A percentile compares a stretch with the other conserved stretches of the same genome.
Conservation (phyloP, 1,284 basidiomycete species). For the Apiotrichum sp. region DNA sequence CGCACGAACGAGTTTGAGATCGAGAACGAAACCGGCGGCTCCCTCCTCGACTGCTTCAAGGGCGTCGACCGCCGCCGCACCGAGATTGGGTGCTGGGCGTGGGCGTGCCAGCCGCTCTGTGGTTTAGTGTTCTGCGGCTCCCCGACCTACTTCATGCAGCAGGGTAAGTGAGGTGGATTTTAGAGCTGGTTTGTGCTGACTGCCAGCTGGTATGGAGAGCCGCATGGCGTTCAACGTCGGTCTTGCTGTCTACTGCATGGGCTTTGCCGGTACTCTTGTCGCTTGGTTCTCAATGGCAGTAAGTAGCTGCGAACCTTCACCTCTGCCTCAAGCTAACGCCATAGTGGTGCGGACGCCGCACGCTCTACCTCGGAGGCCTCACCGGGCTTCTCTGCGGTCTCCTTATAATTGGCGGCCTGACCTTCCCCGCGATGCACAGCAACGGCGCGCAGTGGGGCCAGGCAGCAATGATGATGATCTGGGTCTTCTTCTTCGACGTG, state of each 20-base stretch:
- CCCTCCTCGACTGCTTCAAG: constrained; percentile 30
- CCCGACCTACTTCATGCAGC: no score
- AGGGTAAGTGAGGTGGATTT: no score
- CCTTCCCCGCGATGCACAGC: constrained; percentile 2
- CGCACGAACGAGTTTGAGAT: constrained; percentile 42
- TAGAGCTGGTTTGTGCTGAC: no score
- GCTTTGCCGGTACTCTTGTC: constrained; percentile 41
- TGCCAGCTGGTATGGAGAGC: constrained; percentile 10
- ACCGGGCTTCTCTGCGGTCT: no score
- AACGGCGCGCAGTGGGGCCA: constrained; percentile 11
- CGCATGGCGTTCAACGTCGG: constrained; percentile 24
- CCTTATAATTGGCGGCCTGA: constrained; percentile 44
- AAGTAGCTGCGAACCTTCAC: constrained; percentile 44
- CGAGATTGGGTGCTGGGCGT: constrained; percentile 11
- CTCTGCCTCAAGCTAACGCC: constrained; percentile 48
- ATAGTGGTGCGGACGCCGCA: constrained; percentile 41
- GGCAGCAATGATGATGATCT: constrained; percentile 20
- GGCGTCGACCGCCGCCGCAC: constrained; percentile 20
- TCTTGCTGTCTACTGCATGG: constrained; percentile 42
- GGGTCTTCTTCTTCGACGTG: constrained; percentile 25
- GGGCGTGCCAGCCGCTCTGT: constrained; percentile 21
- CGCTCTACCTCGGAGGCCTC: no score
- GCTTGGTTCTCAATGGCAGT: constrained; percentile 41
- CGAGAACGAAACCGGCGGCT: constrained; percentile 11
- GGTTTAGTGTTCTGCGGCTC: no score